phyloP scores from a whole-genome alignment of 148 eudicot species.

The Rhododendron simsii region DNA sequence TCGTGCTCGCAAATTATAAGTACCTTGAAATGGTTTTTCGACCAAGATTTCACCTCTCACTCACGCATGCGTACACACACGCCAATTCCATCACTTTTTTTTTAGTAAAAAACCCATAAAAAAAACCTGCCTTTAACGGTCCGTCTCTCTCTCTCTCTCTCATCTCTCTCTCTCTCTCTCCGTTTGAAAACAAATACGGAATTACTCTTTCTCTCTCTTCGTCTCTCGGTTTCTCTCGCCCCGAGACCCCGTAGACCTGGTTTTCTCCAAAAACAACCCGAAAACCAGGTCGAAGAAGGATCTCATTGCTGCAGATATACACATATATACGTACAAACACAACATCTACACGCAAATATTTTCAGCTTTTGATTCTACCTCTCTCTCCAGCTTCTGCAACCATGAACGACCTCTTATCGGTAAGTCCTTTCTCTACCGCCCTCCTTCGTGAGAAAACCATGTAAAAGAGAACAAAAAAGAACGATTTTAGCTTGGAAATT shows the following conservation, averaged over 20 bases:
- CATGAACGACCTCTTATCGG: constrained; percentile 52
- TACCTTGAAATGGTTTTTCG: too few species aligned
- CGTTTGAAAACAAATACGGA: not conserved
- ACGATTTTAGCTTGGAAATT: not conserved
- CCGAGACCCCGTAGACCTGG: constrained; percentile 7
- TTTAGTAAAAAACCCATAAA: too few species aligned
- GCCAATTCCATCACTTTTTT: not conserved
- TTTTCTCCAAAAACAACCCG: not conserved
- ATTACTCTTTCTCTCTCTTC: not conserved
- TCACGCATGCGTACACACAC: not conserved
- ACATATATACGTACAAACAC: not conserved
- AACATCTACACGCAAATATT: too few species aligned
- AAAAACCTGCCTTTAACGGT: too few species aligned
- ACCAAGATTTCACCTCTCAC: not conserved
- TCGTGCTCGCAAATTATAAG: too few species aligned
- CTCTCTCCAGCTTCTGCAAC: constrained; percentile 3
- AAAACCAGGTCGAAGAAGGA: not conserved
- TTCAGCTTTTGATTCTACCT: not conserved
- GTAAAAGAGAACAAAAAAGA: not conserved
- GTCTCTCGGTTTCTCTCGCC: constrained; percentile 12
- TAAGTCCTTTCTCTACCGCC: constrained; percentile 3
- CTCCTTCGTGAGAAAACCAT: not conserved
- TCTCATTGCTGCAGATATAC: constrained; percentile 7
- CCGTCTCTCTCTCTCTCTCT: not conserved
- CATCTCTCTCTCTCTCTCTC: not conserved